Evolutionary conservation across 2,329 filamentous ascomycete genomes (phyloP).

Genomic region (Fusarium mexicanum): DNA sequence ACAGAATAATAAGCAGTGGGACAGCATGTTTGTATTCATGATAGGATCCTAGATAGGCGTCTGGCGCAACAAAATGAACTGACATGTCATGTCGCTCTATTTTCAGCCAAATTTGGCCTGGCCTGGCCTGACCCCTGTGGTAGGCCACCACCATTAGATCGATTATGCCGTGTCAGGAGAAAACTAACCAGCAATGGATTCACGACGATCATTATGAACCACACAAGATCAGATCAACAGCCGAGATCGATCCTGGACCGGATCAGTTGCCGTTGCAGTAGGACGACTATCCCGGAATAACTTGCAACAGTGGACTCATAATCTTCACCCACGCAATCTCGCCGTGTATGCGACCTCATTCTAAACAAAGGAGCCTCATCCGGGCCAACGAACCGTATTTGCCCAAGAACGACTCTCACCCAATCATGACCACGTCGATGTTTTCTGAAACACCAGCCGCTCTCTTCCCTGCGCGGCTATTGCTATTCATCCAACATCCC

Average conservation of each 20-base stretch:
- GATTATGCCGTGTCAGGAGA: constrained; percentile 29
- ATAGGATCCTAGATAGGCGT: constrained; percentile 55
- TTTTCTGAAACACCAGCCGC: constrained; percentile 27
- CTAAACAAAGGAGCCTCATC: constrained; percentile 38
- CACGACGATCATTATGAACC: constrained; percentile 9
- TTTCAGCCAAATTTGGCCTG: constrained; percentile 9
- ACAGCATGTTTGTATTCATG: constrained; percentile 47
- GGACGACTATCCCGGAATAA: constrained; percentile 19
- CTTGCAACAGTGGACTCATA: constrained; percentile 15
- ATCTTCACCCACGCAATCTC: constrained; percentile 39
- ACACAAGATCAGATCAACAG: background rate
- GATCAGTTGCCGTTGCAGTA: constrained; percentile 17
- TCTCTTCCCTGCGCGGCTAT: constrained; percentile 29
- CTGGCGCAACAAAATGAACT: constrained; percentile 53
- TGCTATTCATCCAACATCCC: constrained; percentile 24
- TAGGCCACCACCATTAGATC: constrained; percentile 24
- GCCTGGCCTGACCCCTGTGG: background rate
- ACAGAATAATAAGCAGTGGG: constrained; percentile 38
- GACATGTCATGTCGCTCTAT: constrained; percentile 42
- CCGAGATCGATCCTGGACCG: constrained; percentile 10
- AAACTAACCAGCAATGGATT: constrained; percentile 7
- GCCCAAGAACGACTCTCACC: constrained; percentile 14
- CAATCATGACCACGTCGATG: constrained; percentile 33
- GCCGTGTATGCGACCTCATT: constrained; percentile 42
- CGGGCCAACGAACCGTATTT: constrained; percentile 18